Base-by-base conservation (phyloP, 2,329 filamentous ascomycete species). In the Talaromyces sp. region DNA sequence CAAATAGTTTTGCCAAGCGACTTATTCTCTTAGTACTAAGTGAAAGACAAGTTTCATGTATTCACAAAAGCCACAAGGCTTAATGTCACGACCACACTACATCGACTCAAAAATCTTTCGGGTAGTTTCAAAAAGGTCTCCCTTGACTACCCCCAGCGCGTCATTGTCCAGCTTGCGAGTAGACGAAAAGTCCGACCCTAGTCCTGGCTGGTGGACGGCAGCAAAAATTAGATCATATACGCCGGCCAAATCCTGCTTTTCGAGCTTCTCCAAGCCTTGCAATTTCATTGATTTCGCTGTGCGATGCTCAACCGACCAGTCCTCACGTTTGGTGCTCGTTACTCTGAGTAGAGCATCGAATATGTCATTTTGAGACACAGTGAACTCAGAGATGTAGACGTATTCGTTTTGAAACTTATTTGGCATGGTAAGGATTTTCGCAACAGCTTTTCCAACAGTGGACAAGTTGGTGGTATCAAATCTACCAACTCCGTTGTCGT, bases 161-260 rank as follows among this genome's bases (percentile, higher is more conserved):
- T 41, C 32, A 43, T 60, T 60, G 14, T 57, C 54, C 31, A 60
- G 29, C 29, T 29, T 51, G 24, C 31, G 58, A 17, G 49, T 57
- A 9, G 46, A 17, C 27, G 58, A 60, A 46, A 32, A 57, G 21
- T 60, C 55, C 3, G 55, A 60, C 2, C 58, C 55, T 13, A 60
- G 38, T 6, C 54, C 58, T 14, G 54, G 46, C 10, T 56, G 49
- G 19, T 56, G 53, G 1, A 60, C 4, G 32, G 58, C 35, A 7
- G 58, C 58, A 24, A 60, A 60, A 6, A 57, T 60, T 43, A 60
- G 53, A 21, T 60, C 58, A 27, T 56, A 38, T 27, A 41, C 58
- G 13, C 58, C 54, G 26, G 17, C 21, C 4, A 57, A 57, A 38
- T 60, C 35, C 1, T 55, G 21, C 13, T 60, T 53, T 4, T 21